Evolutionary conservation across 192 early-diverging fungal species (phyloP), one percentile per base, ranked within the genome.

Genomic region (Coemansia sp.): DNA sequence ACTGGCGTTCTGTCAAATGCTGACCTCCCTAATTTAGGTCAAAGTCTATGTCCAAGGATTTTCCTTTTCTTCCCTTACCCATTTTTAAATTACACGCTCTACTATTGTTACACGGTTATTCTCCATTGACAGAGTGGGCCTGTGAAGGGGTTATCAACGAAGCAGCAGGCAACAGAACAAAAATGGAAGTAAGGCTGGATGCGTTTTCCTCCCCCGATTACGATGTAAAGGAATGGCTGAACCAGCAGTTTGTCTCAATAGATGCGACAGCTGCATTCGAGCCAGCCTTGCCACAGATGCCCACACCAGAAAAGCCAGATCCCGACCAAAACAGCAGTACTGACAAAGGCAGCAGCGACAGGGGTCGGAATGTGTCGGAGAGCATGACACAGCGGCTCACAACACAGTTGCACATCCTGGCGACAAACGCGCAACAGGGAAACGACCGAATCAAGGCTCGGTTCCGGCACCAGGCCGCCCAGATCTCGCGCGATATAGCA

Each of bases 371-470:
- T 13, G 26, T 52, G 10, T 45, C 53, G 9, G 72, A 72, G 10
- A 33, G 34, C 29, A 63, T 63, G 40, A 43, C 66, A 8, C 78
- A 81, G 58, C 64, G 66, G 49, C 73, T 75, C 23, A 67, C 69
- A 1, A 81, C 78, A 6, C 72, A 81, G 65, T 53, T 81, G 33
- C 78, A 81, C 12, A 67, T 75, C 49, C 70, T 81, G 23, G 78
- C 78, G 0, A 75, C 78, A 3, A 75, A 65, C 29, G 60, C 78
- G 1, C 78, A 81, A 46, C 78, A 81, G 28, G 68, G 66, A 52
- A 81, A 61, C 67, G 78, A 81, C 66, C 51, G 78, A 15, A 69
- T 75, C 37, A 75, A 75, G 56, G 73, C 78, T n/a, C 72, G 78
- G 7, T 72, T 81, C 49, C 61, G 78, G 9, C 68, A 75, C 63